Conservation (phyloP, 1,284 basidiomycete genomes). For the Volvariella volvacea region DNA sequence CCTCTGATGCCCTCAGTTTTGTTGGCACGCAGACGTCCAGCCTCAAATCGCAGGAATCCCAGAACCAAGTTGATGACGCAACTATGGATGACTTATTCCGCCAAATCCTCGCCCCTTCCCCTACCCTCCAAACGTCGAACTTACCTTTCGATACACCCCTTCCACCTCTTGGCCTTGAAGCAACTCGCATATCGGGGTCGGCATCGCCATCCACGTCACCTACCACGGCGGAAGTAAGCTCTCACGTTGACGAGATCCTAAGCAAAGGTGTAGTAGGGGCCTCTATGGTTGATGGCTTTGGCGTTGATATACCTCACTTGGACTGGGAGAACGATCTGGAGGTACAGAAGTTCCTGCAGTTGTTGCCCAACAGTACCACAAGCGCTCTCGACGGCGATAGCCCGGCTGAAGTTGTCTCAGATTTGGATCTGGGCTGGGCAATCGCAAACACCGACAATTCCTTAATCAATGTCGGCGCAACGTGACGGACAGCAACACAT, state of each 20-base stretch:
- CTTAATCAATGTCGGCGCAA: conserved; percentile 8
- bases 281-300: not conserved
- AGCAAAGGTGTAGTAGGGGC: conserved; percentile 6
- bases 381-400: not conserved
- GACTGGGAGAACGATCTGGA: conserved; percentile 43
- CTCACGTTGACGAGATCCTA: conserved; percentile 11
- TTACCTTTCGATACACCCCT: conserved; percentile 20
- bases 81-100: conserved; percentile 59
- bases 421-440: conserved; percentile 16
- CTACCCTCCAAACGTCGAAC: conserved; percentile 25
- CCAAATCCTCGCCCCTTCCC: conserved; percentile 58
- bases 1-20: conserved; percentile 18
- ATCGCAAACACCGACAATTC: conserved; percentile 5
- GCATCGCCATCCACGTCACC: conserved; percentile 15
- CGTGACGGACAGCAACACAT: conserved; percentile 3
- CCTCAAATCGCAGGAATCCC: conserved; percentile 10
- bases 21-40: conserved; percentile 16
- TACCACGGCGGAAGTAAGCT: conserved; percentile 20
- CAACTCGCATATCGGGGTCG: conserved; percentile 3
- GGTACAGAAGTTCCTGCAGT: conserved; percentile 56
- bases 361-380: conserved; percentile 26
- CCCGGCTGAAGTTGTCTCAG: conserved; percentile 1
- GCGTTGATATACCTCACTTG: conserved; percentile 10
- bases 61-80: conserved; percentile 39
- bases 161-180: conserved; percentile 12